Percentiles rank a stretch among this genome's conserved stretches.
These are phyloP conservation scores for Fusarium xylarioides DNA, from an alignment of 2,329 filamentous ascomycete species.

Conservation along the genomic window DNA sequence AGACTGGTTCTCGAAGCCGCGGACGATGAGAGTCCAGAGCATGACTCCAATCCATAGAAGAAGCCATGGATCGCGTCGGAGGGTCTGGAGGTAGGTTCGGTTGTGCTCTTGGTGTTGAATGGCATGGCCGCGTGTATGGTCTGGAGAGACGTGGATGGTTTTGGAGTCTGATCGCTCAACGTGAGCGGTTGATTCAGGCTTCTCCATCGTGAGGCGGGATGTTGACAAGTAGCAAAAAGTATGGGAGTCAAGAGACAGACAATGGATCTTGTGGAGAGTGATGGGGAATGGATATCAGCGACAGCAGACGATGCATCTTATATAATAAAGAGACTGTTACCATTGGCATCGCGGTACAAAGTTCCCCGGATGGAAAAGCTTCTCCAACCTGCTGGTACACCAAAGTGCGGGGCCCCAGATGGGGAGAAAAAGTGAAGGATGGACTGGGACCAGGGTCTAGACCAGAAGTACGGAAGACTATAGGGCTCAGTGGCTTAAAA, in stretches of 20 bases:
- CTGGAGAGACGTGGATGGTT: background rate
- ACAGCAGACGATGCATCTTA: background rate
- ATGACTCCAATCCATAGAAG: constrained; percentile 45
- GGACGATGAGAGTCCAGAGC: constrained; percentile 45
- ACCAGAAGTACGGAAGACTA: too few species aligned
- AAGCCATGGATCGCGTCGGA: constrained; percentile 42
- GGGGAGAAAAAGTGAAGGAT: background rate
- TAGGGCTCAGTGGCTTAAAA: too few species aligned
- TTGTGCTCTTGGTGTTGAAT: constrained; percentile 45
- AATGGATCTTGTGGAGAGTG: background rate
- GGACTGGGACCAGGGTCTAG: background rate
- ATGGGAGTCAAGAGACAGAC: background rate
- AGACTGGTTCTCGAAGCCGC: constrained; percentile 42
- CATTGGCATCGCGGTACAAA: background rate
- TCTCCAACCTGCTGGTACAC: constrained; percentile 1
- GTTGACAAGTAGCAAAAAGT: too few species aligned
- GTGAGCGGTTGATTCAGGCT: constrained; percentile 12
- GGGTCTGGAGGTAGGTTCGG: constrained; percentile 37
- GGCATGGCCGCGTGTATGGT: constrained; percentile 37
- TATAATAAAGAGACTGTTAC: background rate
- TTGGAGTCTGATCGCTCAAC: constrained; percentile 8
- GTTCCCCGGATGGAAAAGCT: background rate
- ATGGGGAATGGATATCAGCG: fast-evolving
- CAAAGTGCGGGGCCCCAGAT: constrained; percentile 14
- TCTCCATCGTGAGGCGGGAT: background rate